phyloP scores from a whole-genome alignment of 495 filamentous ascomycete species.

The Aspergillus mulundensis region DNA sequence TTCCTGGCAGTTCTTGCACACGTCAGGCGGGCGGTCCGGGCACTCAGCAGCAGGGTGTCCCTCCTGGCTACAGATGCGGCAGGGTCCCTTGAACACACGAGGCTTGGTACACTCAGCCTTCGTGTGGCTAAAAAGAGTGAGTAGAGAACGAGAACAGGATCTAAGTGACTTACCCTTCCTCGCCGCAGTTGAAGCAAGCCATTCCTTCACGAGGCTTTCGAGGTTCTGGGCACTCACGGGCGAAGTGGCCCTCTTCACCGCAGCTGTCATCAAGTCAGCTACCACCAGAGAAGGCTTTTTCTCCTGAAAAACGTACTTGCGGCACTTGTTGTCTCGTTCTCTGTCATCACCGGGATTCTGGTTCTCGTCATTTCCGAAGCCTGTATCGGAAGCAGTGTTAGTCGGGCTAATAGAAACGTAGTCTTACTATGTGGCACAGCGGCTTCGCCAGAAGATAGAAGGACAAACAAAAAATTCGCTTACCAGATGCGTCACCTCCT shows the following conservation, averaged over 20 bases:
- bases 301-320: slow-evolving; percentile 35
- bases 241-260: slow-evolving; percentile 49
- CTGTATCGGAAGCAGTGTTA: neutral
- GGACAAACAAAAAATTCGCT: too few relatives aligned
- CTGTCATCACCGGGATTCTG: slow-evolving; percentile 11
- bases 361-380: slow-evolving; percentile 17
- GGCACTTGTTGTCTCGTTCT: slow-evolving; percentile 34
- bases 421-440: too few relatives aligned
- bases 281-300: neutral
- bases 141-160: slow-evolving; percentile 9
- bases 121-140: slow-evolving; percentile 43
- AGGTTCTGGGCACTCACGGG: slow-evolving; percentile 54
- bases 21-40: slow-evolving; percentile 55
- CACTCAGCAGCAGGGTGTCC: slow-evolving; percentile 72
- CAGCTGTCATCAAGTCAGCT: slow-evolving; percentile 42
- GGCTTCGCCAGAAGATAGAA: too few relatives aligned
- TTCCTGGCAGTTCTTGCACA: slow-evolving; percentile 72
- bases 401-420: neutral
- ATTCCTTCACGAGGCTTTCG: slow-evolving; percentile 43
- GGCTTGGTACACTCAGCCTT: slow-evolving; percentile 67
- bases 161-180: slow-evolving; percentile 56
- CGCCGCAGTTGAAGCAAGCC: slow-evolving; percentile 76
- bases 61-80: slow-evolving; percentile 65
- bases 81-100: slow-evolving; percentile 64
- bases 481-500: slow-evolving; percentile 6